phyloP scores from a whole-genome alignment of 2,329 filamentous ascomycete species.

The Colletotrichum gigasporum region DNA sequence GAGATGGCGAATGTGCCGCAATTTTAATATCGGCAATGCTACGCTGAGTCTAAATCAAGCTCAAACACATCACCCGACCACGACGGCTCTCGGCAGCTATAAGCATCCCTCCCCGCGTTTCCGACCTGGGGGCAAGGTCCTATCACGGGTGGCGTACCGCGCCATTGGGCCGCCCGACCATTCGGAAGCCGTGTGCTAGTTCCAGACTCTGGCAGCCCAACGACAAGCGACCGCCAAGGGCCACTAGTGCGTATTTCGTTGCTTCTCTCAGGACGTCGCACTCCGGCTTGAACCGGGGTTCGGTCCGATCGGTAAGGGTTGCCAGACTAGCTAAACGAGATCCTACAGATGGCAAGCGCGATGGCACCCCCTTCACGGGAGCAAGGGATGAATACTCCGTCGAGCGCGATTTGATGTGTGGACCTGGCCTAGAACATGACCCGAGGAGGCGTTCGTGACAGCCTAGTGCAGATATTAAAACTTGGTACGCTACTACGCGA shows the following conservation, averaged over 20 bases:
- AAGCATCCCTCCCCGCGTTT: neutral
- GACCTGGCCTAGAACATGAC: too few relatives aligned
- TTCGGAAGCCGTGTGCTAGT: neutral
- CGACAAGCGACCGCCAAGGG: conserved; percentile 5
- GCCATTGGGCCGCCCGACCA: neutral
- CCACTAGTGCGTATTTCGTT: neutral
- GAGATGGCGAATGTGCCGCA: neutral
- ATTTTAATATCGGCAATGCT: neutral
- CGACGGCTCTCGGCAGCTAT: neutral
- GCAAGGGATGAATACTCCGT: neutral
- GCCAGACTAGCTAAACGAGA: neutral
- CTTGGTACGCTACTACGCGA: neutral
- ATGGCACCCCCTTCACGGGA: neutral
- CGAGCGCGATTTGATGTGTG: neutral
- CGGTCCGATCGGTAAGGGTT: neutral
- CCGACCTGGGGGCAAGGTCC: neutral
- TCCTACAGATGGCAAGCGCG: neutral
- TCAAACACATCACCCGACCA: neutral
- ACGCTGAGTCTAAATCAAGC: neutral
- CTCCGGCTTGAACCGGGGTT: neutral
- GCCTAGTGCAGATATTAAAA: neutral
- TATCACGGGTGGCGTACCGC: neutral
- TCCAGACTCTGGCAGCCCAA: conserved; percentile 12
- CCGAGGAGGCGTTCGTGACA: neutral
- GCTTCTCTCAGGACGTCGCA: neutral